Base-by-base conservation (phyloP, 2,329 filamentous ascomycete genomes). In the Beauveria medogensis region DNA sequence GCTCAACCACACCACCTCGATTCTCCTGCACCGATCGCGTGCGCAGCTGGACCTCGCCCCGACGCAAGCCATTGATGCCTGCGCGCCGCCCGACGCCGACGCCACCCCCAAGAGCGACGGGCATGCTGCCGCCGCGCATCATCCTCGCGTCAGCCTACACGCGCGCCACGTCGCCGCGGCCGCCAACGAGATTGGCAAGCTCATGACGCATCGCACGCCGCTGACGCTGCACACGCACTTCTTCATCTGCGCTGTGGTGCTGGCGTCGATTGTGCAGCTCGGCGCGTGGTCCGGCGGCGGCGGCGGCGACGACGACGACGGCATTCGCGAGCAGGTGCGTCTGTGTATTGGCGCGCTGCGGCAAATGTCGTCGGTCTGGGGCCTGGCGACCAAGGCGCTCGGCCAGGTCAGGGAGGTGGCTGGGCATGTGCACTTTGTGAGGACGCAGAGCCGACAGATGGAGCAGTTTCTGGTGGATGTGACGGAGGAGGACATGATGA, bases 301-400 rank as follows among this genome's bases (percentile, higher is more conserved):
- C 8, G 51, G 20, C 2, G 41, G 37, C 10, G 41, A 53, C 10
- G 20, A 10, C 8, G 51, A 40, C 3, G 41, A 46, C 5, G 22
- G 10, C 22, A 26, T 30, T 3, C 28, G 44, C 16, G 51, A 60
- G 30, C 34, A 50, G 28, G 44, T 60, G 22, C 59, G 59, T 7
- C 52, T 60, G 14, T 55, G 52, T 18, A 60, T 60, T 12, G 59
- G 59, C n/a, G 52, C 59, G 52, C 59, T 60, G 52, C 59, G 44
- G 18, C 51, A 50, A 44, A 47, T 60, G 34, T 22, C 59, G 3
- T 24, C 26, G 3, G 41, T 48, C 16, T 60, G 59, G 59, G 30
- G 18, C 5, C 26, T 44, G 18, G 59, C 59, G 22, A 24, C 16
- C 20, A 41, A 10, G 43, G 59, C 52, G 22, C 30, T 60, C 12